Evolutionary conservation across 2,329 filamentous ascomycete genomes (phyloP).

Genomic region (Fusarium graminum): DNA sequence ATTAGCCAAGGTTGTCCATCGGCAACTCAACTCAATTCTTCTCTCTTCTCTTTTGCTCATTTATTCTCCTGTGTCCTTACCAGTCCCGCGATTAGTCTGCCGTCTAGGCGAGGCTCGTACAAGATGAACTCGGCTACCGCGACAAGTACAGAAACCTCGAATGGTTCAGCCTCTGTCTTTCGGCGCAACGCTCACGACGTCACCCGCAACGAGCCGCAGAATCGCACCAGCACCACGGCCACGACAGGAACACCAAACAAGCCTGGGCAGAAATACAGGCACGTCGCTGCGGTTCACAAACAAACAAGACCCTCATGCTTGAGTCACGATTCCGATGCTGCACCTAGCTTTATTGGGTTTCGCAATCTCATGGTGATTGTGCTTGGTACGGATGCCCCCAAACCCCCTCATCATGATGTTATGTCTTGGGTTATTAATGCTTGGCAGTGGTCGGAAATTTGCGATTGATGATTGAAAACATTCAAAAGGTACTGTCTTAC

Average conservation of each 20-base stretch:
- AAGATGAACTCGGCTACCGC: conserved; percentile 60
- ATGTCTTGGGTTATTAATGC: conserved; percentile 36
- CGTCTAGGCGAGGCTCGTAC: conserved; percentile 30
- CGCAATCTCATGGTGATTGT: conserved; percentile 97
- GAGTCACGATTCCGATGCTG: conserved; percentile 80
- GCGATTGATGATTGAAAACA: conserved; percentile 95
- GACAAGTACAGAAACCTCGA: conserved; percentile 52
- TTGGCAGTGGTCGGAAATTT: conserved; percentile 87
- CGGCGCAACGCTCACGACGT: conserved; percentile 48
- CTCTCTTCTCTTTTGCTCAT: conserved; percentile 1
- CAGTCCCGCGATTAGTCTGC: conserved; percentile 26
- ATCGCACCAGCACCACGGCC: conserved; percentile 42
- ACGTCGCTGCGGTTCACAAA: conserved; percentile 89
- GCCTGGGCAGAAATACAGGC: conserved; percentile 77
- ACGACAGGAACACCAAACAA: conserved; percentile 41
- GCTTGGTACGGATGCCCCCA: conserved; percentile 68
- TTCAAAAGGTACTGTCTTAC: conserved; percentile 78
- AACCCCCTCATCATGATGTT: conserved; percentile 32
- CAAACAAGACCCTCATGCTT: conserved; percentile 80
- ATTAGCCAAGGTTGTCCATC: conserved; percentile 18
- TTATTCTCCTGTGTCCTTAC: conserved; percentile 4
- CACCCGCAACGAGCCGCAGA: conserved; percentile 46
- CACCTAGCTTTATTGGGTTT: conserved; percentile 92
- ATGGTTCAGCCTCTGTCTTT: conserved; percentile 45
- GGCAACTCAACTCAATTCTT: conserved; percentile 11